Evolutionary conservation across 257 asterid species (phyloP), one percentile per base, ranked within the genome.

Genomic region (Gentiana straminea): DNA sequence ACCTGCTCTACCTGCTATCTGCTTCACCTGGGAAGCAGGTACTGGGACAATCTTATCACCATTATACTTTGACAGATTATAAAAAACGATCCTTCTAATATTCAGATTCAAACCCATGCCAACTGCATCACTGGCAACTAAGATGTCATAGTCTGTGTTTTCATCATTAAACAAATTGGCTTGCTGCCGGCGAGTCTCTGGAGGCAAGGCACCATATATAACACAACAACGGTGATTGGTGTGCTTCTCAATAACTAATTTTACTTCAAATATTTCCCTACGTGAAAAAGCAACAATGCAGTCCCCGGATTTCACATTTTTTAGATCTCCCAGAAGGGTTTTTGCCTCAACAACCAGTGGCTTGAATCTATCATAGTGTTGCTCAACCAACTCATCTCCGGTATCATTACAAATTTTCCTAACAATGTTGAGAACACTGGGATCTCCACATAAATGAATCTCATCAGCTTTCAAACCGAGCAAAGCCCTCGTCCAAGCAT

Each of bases 51-150:
- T 79, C 68, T 75, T 76, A 66, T 87, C 94, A 24, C 96, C 98
- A 63, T 84, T 87, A 66, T 84, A 86, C 75, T 91, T 91, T 0
- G 81, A 64, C 37, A 87, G 83, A 65, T 58, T 84, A 57, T 73
- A 82, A 61, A 91, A 91, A 13, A 91, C 78, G 52, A 83, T 74
- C 76, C 98, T 77, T 60, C 92, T 64, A 36, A 91, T 87, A 62
- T 91, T 82, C 41, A 91, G 74, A 68, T 91, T 91, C 79, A 91
- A 84, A 60, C 96, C 98, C 98, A 91, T 91, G 52, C 98, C 98
- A 11, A 91, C 95, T 5, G 98, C 98, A 60, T 91, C 96, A 68
- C 95, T 91, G 6, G 96, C 98, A 54, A 91, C 92, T 80, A 91
- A 71, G 52, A 91, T 84, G 64, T 91, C 96, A 46, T 53, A 81